A percentile compares a stretch with the other conserved stretches of the same genome.
These are phyloP conservation scores for Triticum turgidum DNA, from an alignment of 176 grass and related monocot genomes.

Conservation along the genomic window DNA sequence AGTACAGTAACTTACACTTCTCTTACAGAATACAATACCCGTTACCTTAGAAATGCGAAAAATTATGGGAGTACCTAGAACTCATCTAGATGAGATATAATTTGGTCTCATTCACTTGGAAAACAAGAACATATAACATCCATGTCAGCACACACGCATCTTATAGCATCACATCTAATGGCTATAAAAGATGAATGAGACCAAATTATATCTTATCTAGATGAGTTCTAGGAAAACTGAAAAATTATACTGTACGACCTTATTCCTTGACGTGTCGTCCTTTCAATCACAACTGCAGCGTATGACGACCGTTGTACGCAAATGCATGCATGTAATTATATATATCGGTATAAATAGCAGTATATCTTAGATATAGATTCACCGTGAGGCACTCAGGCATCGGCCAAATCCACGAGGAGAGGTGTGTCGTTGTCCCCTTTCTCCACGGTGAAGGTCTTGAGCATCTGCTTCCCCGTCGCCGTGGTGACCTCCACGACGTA, in stretches of 20 bases:
- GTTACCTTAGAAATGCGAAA: neutral
- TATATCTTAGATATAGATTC: neutral
- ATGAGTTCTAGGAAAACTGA: no score
- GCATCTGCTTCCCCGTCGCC: constrained; percentile 7
- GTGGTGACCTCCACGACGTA: constrained; percentile 40
- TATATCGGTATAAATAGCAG: neutral
- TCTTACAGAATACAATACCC: neutral
- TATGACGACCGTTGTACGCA: no score
- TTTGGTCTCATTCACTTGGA: no score
- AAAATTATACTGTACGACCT: neutral
- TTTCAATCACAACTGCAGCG: no score
- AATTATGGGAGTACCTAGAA: neutral
- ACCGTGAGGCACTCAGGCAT: neutral
- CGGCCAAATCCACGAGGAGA: constrained; percentile 14
- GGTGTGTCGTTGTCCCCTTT: constrained; percentile 37
- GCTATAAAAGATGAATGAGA: no score
- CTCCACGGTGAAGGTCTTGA: constrained; percentile 43
- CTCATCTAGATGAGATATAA: no score
- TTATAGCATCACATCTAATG: no score
- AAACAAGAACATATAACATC: no score
- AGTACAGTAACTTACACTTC: neutral
- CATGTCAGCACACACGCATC: no score
- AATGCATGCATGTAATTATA: neutral
- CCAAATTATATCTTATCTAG: no score
- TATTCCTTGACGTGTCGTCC: neutral